Evolutionary conservation across 768 basidiomycete species (phyloP).

Genomic region (Phallus indusiatus): DNA sequence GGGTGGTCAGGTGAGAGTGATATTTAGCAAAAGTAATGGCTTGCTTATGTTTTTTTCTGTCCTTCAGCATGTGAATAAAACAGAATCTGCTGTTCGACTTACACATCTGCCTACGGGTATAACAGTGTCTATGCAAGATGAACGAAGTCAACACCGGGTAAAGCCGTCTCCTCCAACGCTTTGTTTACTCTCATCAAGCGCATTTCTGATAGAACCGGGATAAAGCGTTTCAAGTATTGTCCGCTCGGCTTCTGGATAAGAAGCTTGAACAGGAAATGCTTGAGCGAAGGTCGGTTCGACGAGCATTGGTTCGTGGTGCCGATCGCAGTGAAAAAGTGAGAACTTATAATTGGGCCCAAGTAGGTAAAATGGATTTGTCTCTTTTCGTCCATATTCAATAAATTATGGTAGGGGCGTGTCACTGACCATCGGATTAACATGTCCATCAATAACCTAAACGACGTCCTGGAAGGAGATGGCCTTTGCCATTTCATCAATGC

Average conservation of each 20-base stretch:
- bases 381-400: neutral
- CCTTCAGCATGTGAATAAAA: constrained; percentile 89
- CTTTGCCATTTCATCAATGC: constrained; percentile 49
- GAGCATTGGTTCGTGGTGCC: constrained; percentile 66
- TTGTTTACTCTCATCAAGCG: neutral
- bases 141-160: constrained; percentile 91
- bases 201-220: constrained; percentile 59
- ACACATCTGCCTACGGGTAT: constrained; percentile 91
- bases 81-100: constrained; percentile 92
- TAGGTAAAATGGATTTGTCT: constrained; percentile 16
- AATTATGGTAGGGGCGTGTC: constrained; percentile 59
- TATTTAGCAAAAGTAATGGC: neutral
- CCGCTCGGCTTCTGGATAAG: constrained; percentile 75
- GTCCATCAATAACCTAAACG: constrained; percentile 52
- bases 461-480: constrained; percentile 59
- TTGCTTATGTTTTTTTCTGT: neutral
- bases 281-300: constrained; percentile 57
- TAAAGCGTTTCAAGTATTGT: constrained; percentile 86
- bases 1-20: constrained; percentile 71
- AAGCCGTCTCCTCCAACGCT: constrained; percentile 8
- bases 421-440: constrained; percentile 88
- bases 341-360: constrained; percentile 93
- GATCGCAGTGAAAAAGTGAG: constrained; percentile 92
- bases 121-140: constrained; percentile 97
- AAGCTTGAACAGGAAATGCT: constrained; percentile 64